phyloP scores from a whole-genome alignment of 192 early-diverging fungal genomes.

The Backusella circina region DNA sequence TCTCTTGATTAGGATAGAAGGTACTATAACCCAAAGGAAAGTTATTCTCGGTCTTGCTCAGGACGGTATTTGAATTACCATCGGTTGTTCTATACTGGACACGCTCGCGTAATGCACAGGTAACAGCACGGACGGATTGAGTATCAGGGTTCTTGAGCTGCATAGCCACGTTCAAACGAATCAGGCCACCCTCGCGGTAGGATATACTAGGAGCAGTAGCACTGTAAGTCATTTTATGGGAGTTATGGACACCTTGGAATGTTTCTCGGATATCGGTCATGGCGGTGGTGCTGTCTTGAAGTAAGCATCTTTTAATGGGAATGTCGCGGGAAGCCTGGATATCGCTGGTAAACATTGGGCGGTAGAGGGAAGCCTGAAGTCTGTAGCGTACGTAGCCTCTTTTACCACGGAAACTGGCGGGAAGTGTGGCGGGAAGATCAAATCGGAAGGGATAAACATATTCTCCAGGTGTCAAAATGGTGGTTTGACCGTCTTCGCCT shows the following conservation, averaged over 20 bases:
- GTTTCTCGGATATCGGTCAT: constrained; percentile 1
- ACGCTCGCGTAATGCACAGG: constrained; percentile 35
- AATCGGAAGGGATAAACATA: constrained; percentile 24
- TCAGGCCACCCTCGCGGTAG: constrained; percentile 37
- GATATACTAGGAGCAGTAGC: constrained; percentile 31
- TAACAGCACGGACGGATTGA: constrained; percentile 10
- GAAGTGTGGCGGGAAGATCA: constrained; percentile 29
- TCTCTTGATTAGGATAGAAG: constrained; percentile 8
- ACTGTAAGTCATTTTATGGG: constrained; percentile 16
- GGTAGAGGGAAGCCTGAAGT: constrained; percentile 32
- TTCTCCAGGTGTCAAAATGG: constrained; percentile 20
- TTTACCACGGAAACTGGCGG: constrained; percentile 42
- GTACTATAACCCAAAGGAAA: constrained; percentile 37
- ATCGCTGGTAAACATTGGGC: constrained; percentile 41
- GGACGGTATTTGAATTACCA: constrained; percentile 5
- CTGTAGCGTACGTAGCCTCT: constrained; percentile 46
- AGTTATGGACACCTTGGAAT: constrained; percentile 9
- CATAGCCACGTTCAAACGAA: constrained; percentile 27
- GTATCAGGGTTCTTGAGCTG: constrained; percentile 17
- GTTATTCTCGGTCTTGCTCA: constrained; percentile 16
- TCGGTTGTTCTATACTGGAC: constrained; percentile 35
- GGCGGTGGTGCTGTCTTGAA: constrained; percentile 8
- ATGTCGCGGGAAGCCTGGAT: constrained; percentile 37
- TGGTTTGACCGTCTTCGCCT: constrained; percentile 19
- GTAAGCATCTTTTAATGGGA: constrained; percentile 39